phyloP scores from a whole-genome alignment of 345 rosid species.

The Streptanthus diversifolius region DNA sequence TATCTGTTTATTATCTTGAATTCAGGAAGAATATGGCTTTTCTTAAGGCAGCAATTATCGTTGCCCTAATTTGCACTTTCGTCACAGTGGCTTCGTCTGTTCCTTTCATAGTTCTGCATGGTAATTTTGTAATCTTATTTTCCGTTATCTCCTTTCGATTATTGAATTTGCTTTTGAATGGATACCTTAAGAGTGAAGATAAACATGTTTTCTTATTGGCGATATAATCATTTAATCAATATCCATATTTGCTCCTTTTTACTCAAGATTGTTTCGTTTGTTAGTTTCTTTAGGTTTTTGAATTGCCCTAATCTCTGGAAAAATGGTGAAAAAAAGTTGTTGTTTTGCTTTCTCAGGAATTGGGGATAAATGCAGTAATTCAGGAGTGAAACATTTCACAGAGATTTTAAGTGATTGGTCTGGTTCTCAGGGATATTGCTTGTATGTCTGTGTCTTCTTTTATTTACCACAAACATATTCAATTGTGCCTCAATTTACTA shows the following conservation, averaged over 20 bases:
- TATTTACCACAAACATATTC: neutral
- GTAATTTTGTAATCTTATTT: constrained; percentile 30
- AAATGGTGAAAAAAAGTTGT: neutral
- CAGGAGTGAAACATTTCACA: constrained; percentile 56
- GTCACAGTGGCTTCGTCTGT: constrained; percentile 41
- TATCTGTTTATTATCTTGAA: neutral
- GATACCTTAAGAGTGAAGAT: too few relatives aligned
- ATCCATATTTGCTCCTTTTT: neutral
- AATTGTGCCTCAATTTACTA: neutral
- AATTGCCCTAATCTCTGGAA: constrained; percentile 1
- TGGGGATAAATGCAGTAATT: constrained; percentile 61
- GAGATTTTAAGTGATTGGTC: constrained; percentile 75
- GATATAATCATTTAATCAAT: neutral
- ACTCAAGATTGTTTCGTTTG: neutral
- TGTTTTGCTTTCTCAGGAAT: constrained; percentile 44
- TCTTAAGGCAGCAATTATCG: neutral
- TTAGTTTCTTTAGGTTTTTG: constrained; percentile 1
- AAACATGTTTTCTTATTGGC: neutral
- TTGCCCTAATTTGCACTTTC: constrained; percentile 20
- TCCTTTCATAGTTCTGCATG: constrained; percentile 79
- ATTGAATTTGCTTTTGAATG: neutral
- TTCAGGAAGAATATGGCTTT: constrained; percentile 19
- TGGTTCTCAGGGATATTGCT: constrained; percentile 71
- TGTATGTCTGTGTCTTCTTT: constrained; percentile 46
- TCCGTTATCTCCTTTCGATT: neutral